These are phyloP conservation scores for Panaeolus papilionaceus DNA, from an alignment of 768 basidiomycete species.

Conservation along the genomic window DNA sequence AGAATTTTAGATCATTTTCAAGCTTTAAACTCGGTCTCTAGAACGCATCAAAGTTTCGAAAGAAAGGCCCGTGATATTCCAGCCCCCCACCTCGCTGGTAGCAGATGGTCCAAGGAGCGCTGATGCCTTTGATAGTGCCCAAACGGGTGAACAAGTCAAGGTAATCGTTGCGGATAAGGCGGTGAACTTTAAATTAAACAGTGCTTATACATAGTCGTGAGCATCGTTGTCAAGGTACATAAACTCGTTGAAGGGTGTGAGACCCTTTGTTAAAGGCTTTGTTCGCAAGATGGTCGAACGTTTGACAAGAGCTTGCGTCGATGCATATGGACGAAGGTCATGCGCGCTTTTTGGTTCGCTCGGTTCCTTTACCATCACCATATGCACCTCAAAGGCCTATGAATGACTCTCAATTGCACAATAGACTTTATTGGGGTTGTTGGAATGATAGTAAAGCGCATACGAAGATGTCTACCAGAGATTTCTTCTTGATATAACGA, in stretches of 20 bases:
- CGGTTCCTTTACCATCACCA: not conserved
- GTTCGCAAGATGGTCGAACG: not conserved
- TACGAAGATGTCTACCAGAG: not conserved
- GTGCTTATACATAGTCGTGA: not conserved
- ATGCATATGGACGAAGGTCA: not conserved
- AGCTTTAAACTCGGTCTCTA: not conserved
- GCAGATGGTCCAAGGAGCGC: not conserved
- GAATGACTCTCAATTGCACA: not conserved
- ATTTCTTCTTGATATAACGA: not conserved
- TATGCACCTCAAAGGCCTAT: too few relatives aligned
- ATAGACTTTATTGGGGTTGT: not conserved
- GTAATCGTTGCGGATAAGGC: not conserved
- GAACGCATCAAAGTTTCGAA: not conserved
- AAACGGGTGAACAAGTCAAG: not conserved
- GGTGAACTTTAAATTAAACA: not conserved
- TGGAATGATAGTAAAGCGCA: not conserved
- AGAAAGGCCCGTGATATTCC: not conserved
- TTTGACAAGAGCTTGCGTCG: not conserved
- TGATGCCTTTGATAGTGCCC: not conserved
- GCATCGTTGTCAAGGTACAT: conserved; percentile 7
- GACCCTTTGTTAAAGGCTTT: not conserved
- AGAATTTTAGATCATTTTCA: not conserved
- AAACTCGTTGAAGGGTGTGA: not conserved
- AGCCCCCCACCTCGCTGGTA: not conserved
- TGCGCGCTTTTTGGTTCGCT: not conserved